Percentiles rank a stretch among this genome's conserved stretches.
Evolutionary conservation across 371 early-diverging fungal genomes (phyloP).

Genomic region (Chytridium lagenaria): DNA sequence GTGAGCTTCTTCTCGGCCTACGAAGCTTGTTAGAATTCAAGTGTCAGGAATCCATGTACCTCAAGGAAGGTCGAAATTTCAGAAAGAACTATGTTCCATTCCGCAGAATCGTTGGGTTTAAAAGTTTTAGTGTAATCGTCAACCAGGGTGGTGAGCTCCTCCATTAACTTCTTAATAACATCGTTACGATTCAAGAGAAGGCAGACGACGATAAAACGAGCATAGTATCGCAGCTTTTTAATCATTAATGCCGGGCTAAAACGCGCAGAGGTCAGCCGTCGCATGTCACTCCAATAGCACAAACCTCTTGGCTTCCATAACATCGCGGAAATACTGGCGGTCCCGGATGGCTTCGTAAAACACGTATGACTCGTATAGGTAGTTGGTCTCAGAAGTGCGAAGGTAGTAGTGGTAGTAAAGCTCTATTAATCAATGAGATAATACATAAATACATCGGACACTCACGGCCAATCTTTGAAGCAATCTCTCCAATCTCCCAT

Average conservation of each 20-base stretch:
- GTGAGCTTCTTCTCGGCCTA: conserved; percentile 85
- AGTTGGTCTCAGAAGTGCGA: conserved; percentile 94
- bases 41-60: conserved; percentile 37
- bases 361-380: conserved; percentile 89
- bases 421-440: conserved; percentile 33
- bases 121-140: conserved; percentile 86
- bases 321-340: conserved; percentile 91
- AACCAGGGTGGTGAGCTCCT: conserved; percentile 79
- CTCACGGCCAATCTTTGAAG: conserved; percentile 93
- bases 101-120: conserved; percentile 87
- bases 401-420: conserved; percentile 71
- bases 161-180: conserved; percentile 75
- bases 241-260: conserved; percentile 86
- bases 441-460: conserved; percentile 7
- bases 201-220: conserved; percentile 95
- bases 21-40: neutral
- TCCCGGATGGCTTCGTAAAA: conserved; percentile 97
- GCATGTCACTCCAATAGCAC: neutral
- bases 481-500: conserved; percentile 97
- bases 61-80: conserved; percentile 91
- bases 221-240: conserved; percentile 95
- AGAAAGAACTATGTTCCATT: conserved; percentile 91
- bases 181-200: conserved; percentile 83
- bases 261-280: neutral
- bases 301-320: conserved; percentile 79